Evolutionary conservation across 345 rosid species (phyloP).

Genomic region (Populus simonii): DNA sequence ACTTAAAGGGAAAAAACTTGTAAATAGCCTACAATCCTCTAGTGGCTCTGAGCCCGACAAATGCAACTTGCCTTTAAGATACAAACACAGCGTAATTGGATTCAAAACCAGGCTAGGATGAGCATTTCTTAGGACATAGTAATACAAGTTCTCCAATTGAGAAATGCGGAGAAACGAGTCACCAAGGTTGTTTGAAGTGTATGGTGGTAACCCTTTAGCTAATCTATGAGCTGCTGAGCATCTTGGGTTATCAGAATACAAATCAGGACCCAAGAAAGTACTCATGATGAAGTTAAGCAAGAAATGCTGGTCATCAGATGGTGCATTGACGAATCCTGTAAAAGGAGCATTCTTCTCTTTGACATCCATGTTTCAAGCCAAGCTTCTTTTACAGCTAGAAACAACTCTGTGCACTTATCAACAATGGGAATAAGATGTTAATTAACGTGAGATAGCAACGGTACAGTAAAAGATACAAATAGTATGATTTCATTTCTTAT

Average conservation of each 20-base stretch:
- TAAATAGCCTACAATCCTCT: constrained; percentile 35
- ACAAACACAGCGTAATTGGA: constrained; percentile 36
- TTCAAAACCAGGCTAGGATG: constrained; percentile 32
- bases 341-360: constrained; percentile 22
- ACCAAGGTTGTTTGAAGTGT: constrained; percentile 48
- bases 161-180: constrained; percentile 42
- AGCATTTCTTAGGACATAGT: constrained; percentile 47
- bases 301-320: constrained; percentile 42
- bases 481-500: neutral
- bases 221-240: constrained; percentile 51
- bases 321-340: constrained; percentile 5
- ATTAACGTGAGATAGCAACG: neutral
- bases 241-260: constrained; percentile 59
- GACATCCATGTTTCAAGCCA: constrained; percentile 17
- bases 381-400: neutral
- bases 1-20: constrained; percentile 38
- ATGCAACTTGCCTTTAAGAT: constrained; percentile 44
- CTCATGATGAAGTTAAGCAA: constrained; percentile 55
- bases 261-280: constrained; percentile 63
- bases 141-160: constrained; percentile 51
- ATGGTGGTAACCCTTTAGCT: constrained; percentile 45
- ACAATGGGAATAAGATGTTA: neutral
- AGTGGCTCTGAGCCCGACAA: constrained; percentile 25
- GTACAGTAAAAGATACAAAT: neutral
- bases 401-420: neutral